Evolutionary conservation across 257 asterid genomes (phyloP), one percentile per base, ranked within the genome.

Genomic region (Gentiana macrophylla): DNA sequence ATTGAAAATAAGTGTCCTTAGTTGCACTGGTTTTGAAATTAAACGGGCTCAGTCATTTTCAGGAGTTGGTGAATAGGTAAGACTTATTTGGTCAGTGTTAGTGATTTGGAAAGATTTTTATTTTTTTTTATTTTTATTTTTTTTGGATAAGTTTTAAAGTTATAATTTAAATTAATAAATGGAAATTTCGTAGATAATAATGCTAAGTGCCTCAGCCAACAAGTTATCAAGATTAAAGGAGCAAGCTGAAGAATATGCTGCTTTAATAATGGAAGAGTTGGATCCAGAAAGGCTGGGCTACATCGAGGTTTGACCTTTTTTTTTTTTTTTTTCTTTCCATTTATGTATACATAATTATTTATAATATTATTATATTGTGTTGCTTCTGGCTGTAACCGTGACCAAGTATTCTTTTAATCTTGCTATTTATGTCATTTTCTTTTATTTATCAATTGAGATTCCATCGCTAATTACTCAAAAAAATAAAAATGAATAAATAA

Each of bases 271-370:
- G 98, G 98, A 90, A 74, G 98, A 90, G 70, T 78, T 90, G 41
- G 98, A 90, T 56, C 98, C 98, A 0, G 98, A 90, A 65, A 65
- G 96, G 76, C 98, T 90, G 50, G 98, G 98, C 76, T 90, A 90
- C 80, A 86, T 90, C 57, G 98, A 90, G 96, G 98, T 90, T 56
- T 37, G 58, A 43, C 57, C 64, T 36, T 45, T 2, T 13, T 33
- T n/a, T 10, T 12, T 2, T 10, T n/a, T 37, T 43, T 37, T 24
- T 24, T 15, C 0, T 15, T 15, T 15, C 24, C 24, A 15, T 15
- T 15, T 15, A 15, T 15, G 24, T 15, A 15, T 15, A 15, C 0
- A 15, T 15, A 15, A 15, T 15, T 15, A 15, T 15, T 15, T 15
- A 15, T 15, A 15, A 15, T 15, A 15, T 15, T 15, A 15, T 15